Conservation (phyloP, 306 rosid genomes). For the Cercis canadensis region DNA sequence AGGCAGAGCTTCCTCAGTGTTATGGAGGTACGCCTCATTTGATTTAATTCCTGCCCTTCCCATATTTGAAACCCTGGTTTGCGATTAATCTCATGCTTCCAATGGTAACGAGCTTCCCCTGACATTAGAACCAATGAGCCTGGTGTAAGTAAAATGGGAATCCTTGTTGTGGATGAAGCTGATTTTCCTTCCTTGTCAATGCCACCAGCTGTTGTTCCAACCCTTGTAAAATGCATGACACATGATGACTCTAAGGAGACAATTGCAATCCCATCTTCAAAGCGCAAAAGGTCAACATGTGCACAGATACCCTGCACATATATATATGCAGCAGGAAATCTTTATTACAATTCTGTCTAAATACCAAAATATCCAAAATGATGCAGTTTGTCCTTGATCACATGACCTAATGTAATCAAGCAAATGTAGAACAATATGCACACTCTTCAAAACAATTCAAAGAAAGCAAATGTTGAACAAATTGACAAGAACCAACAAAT, state of each 20-base stretch:
- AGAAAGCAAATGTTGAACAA: not conserved
- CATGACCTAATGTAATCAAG: not conserved
- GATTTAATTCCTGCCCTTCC: conserved; percentile 65
- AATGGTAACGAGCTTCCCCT: conserved; percentile 80
- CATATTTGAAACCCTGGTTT: conserved; percentile 74
- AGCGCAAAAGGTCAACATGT: conserved; percentile 83
- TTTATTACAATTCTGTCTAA: not conserved
- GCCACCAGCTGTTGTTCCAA: conserved; percentile 31
- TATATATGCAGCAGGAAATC: not conserved
- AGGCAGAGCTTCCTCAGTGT: conserved; percentile 85
- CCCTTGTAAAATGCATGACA: conserved; percentile 80
- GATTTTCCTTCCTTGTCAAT: conserved; percentile 15
- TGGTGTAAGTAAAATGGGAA: conserved; percentile 68
- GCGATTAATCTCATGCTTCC: conserved; percentile 92
- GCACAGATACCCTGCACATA: conserved; percentile 73
- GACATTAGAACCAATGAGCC: conserved; percentile 82
- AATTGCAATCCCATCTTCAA: conserved; percentile 92
- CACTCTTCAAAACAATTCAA: not conserved
- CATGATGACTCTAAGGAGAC: conserved; percentile 81
- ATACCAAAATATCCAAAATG: not conserved
- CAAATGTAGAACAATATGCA: no score
- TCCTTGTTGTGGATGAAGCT: conserved; percentile 12
- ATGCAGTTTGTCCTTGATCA: not conserved
- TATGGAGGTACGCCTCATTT: conserved; percentile 66
- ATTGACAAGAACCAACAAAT: not conserved